Percentiles rank a stretch among this genome's conserved stretches.
Conservation (phyloP, 768 basidiomycete genomes). For the Lactifluus hygrophoroides region DNA sequence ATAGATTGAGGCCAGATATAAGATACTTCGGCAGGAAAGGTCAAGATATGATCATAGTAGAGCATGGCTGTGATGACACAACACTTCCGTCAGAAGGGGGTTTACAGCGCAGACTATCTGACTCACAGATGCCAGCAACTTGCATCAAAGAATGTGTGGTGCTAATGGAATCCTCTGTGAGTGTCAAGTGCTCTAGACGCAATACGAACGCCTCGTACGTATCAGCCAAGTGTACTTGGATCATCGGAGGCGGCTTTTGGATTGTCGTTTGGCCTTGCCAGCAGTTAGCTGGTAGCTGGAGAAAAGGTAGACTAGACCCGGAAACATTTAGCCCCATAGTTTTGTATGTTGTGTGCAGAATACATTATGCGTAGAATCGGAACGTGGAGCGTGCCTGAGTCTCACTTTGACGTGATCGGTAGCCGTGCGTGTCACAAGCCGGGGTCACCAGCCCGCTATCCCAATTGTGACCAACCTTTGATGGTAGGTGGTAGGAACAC, state of each 20-base stretch:
- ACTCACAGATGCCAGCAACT: neutral
- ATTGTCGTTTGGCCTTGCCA: neutral
- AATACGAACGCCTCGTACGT: neutral
- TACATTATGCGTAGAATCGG: neutral
- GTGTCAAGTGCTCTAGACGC: neutral
- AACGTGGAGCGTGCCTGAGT: neutral
- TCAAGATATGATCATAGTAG: conserved; percentile 28
- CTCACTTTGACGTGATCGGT: neutral
- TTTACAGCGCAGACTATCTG: neutral
- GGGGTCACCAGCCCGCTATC: neutral
- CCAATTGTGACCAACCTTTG: neutral
- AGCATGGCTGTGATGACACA: conserved; percentile 21
- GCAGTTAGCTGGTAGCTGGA: neutral
- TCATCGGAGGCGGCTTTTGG: neutral
- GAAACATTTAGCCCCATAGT: neutral
- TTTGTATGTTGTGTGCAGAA: too few species aligned
- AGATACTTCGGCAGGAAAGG: conserved; percentile 32
- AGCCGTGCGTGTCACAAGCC: neutral
- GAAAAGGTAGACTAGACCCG: neutral
- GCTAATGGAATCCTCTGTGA: neutral
- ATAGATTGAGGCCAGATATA: conserved; percentile 39
- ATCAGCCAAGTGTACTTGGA: neutral
- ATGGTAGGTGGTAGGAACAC: neutral
- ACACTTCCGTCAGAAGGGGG: neutral
- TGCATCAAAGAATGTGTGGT: neutral